Evolutionary conservation across 2,329 filamentous ascomycete genomes (phyloP), one percentile per base, ranked within the genome.

Genomic region (Xylariaceae sp.): DNA sequence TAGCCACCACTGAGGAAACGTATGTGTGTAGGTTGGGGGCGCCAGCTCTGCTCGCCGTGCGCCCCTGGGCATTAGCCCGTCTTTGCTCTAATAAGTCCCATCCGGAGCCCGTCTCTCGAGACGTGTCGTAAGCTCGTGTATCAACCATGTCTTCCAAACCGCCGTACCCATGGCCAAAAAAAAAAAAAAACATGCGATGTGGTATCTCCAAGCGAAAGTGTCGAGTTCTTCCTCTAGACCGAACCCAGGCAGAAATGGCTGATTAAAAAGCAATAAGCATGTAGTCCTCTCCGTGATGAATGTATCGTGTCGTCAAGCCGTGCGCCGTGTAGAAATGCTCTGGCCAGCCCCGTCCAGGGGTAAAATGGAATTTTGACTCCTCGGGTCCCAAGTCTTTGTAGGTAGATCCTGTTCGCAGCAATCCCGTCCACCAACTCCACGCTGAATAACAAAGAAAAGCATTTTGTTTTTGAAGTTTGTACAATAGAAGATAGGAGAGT

Each of bases 191-290:
- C 46, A 43, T 31, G 38, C 37, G 35, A 34, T 49, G 46, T 53
- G 53, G 53, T 56, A 56, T 55, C 52, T 55, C 50, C 52, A 50
- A 55, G 46, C 48, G 49, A 55, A 51, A 53, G 50, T 52, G 41
- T 49, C 40, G 37, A 39, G 43, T 35, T 38, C 42, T 38, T 39
- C 36, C 36, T 47, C 46, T 43, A 44, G 27, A 47, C 42, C 42
- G 47, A 45, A 28, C 34, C 46, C 40, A 39, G 39, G 40, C 43
- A 42, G 38, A 46, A 26, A 42, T 42, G 36, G 35, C 38, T 37
- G 32, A 49, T 47, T 42, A 46, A 46, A 46, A 44, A 45, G 40
- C 37, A 45, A 36, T 36, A 47, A 44, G 45, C 37, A n/a, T n/a
- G n/a, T n/a, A 39, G 36, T 27, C 39, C 43, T 40, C 38, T 36